phyloP scores from a whole-genome alignment of 805 yeast genomes.

The Wickerhamomyces queroliae region DNA sequence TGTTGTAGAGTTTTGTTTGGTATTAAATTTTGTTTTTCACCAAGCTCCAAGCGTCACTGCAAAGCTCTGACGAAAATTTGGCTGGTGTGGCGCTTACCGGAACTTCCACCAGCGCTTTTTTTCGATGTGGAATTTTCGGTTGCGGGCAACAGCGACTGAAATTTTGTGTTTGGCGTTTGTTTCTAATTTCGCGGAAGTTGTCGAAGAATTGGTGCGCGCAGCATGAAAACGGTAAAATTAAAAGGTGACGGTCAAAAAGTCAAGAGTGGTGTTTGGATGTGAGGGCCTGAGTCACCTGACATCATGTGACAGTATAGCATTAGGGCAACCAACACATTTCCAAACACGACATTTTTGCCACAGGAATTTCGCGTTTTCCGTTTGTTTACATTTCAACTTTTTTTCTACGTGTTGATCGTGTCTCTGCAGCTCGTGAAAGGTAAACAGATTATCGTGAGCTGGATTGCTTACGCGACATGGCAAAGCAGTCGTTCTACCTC shows the following conservation, averaged over 20 bases:
- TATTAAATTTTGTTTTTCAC: not conserved
- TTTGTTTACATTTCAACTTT: constrained; percentile 1
- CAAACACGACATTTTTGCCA: not conserved
- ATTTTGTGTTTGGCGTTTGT: not conserved
- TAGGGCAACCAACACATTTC: not conserved
- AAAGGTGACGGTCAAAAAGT: not conserved
- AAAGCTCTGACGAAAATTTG: no score
- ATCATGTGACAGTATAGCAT: constrained; percentile 2
- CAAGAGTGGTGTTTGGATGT: constrained; percentile 2
- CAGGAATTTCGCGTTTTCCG: no score
- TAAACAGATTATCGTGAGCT: no score
- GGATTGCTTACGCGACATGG: no score
- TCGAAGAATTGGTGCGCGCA: no score
- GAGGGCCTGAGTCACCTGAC: not conserved
- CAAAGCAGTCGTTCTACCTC: no score
- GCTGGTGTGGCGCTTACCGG: not conserved
- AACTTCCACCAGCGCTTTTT: not conserved
- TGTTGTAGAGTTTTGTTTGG: no score
- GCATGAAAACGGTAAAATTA: constrained; percentile 5
- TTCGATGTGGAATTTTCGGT: not conserved
- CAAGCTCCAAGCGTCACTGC: not conserved
- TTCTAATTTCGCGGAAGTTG: not conserved
- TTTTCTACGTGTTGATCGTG: not conserved
- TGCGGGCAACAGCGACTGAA: not conserved
- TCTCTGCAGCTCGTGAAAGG: no score